Base-by-base conservation (phyloP, 2,329 filamentous ascomycete genomes). In the Xylaria hypoxylon region DNA sequence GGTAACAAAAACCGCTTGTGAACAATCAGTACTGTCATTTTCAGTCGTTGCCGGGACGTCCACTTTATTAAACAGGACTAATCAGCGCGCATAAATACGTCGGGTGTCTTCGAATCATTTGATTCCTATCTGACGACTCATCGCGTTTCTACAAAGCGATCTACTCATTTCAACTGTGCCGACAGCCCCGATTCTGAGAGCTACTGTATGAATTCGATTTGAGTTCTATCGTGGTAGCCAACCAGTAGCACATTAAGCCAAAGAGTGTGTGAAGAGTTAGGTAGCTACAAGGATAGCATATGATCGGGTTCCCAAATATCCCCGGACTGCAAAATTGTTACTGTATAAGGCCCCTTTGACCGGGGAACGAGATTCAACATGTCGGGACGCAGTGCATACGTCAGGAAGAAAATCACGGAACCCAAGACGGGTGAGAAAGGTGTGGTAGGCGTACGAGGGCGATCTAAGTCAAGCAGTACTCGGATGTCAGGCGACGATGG, bases 301-400 rank as follows among this genome's bases (percentile, higher is more conserved):
- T 38, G 26, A 31, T 22, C 17, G 17, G 38, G 13, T 24, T 45
- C 19, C 24, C 6, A 44, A n/a, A 17, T 13, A 4, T 62, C n/a
- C 13, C 28, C n/a, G 6, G 28, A 24, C 40, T 15, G 13, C 15
- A 1, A 26, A 5, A 38, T 24, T 56, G 17, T 53, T 60, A 38
- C 11, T 26, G 6, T 53, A 22, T 15, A 48, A 15, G 28, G 5
- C 22, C 15, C 24, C 1, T 40, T 44, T n/a, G 38, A 10, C 24
- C 13, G 7, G 35, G 10, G 24, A 15, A 48, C n/a, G 7, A 45
- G 2, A 13, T 19, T 22, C 24, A 65, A 61, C 68, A 88, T 88
- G 86, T 88, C 86, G 6, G 86, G 85, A 66, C 80, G 86, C 62
- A 87, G 86, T 76, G 86, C 86, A 35, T 82, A 86, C 70, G 86